Base-by-base conservation (phyloP, 2,329 filamentous ascomycete genomes). In the Colletotrichum sublineola region DNA sequence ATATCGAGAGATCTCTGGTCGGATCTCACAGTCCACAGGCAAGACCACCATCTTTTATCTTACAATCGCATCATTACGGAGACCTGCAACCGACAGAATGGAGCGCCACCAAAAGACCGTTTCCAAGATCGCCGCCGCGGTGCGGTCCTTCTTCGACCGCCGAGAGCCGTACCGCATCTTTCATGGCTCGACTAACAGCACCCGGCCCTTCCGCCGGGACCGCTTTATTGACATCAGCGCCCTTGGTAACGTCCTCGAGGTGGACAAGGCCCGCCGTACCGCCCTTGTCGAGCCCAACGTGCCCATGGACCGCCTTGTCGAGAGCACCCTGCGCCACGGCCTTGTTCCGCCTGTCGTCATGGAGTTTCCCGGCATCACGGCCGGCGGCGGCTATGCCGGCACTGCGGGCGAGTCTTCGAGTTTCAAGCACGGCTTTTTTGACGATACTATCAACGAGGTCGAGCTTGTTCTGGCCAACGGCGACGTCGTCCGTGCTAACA, bases 171-270 rank as follows among this genome's bases (percentile, higher is more conserved):
- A 93, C 84, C 89, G 93, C 74, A 94, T 95, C 83, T 91, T 87
- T 80, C 93, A 95, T 84, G 93, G 93, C 76, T 91, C 90, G 52
- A 94, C 93, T 65, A 95, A 95, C 84, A 92, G 89, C 78, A 95
- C 93, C 58, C 90, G 87, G 6, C 87, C 87, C 82, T 73, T 88
- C 82, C 76, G 83, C 76, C 76, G 76, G 71, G 79, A 76, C 74
- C 82, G 80, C 71, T 82, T 84, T 70, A 85, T 95, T 75, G 92
- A 94, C 82, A 94, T 93, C 77, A 90, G 89, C 78, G 81, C 83
- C 3, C 86, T 95, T 3, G 83, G 83, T 75, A 84, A 91, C 79
- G 91, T 95, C 36, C 83, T 95, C 44, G 82, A 85, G 14, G 87
- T 95, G 69, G 87, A 94, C 79, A 77, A 81, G 1, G 78, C 82